Evolutionary conservation across 164 flowering plant genomes (phyloP).

Genomic region (Magnolia officinalis): DNA sequence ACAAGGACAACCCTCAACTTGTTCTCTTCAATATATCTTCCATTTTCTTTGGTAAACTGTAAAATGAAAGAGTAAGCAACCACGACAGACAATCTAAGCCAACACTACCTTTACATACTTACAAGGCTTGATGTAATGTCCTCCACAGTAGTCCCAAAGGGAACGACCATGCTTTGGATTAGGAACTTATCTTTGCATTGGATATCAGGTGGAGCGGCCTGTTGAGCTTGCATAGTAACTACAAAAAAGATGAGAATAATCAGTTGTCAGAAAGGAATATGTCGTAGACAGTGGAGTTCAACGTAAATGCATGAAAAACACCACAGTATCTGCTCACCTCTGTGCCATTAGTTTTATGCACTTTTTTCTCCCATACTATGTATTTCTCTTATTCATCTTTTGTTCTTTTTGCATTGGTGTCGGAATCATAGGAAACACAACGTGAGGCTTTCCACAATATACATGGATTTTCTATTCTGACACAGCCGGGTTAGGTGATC

Average conservation of each 20-base stretch:
- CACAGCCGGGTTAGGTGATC: too few species aligned
- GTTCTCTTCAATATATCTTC: slow-evolving; percentile 60
- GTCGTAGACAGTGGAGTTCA: too few species aligned
- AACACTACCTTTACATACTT: slow-evolving; percentile 12
- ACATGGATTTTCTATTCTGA: too few species aligned
- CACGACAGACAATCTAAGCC: not conserved
- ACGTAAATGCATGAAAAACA: too few species aligned
- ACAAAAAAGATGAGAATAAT: slow-evolving; percentile 5
- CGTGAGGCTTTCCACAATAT: too few species aligned
- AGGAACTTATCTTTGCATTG: slow-evolving; percentile 85
- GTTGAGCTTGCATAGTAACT: slow-evolving; percentile 87
- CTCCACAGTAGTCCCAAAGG: slow-evolving; percentile 51
- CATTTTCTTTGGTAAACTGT: slow-evolving; percentile 67
- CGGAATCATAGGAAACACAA: too few species aligned
- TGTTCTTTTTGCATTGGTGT: too few species aligned
- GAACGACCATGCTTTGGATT: slow-evolving; percentile 69
- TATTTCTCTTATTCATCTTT: too few species aligned
- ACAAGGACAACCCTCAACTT: slow-evolving; percentile 66
- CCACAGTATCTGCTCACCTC: too few species aligned
- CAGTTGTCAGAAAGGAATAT: not conserved
- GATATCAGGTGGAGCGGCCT: slow-evolving; percentile 52
- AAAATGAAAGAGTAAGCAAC: slow-evolving; percentile 23
- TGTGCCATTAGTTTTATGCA: too few species aligned
- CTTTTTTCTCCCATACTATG: too few species aligned
- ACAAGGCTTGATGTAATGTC: slow-evolving; percentile 61